Evolutionary conservation across 257 asterid species (phyloP), one percentile per base, ranked within the genome.

Genomic region (Verbena officinalis): DNA sequence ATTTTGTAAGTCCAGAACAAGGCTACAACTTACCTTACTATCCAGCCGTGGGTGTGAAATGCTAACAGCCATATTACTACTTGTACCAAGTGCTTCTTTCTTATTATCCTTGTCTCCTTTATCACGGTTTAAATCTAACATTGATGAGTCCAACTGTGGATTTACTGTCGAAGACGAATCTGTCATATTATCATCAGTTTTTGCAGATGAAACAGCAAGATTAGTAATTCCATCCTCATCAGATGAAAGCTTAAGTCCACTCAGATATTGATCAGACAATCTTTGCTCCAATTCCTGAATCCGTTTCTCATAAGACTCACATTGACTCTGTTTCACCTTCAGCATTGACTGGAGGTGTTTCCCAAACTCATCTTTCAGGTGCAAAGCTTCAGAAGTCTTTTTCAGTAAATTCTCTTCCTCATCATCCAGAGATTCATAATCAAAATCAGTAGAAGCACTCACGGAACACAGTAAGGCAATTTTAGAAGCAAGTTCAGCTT

Each of bases 401-500:
- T 84, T 90, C 75, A 88, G 62, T 20, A 84, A 39, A 69, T 69
- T 79, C 74, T 83, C 97, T 14, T 86, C 52, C 67, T 86, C 78
- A 45, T 90, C 89, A 39, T 82, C 97, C 24, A 84, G 78, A 7
- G 88, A 80, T 50, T 86, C 96, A 61, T 71, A 80, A 71, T 87
- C 89, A 45, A 82, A 78, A 49, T 84, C 96, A 1, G 83, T 27
- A n/a, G n/a, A n/a, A n/a, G n/a, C 73, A 54, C 83, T 64, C 53
- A 86, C 75, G 17, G 97, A 87, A 69, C 96, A 87, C 31, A 93
- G 69, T 33, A 87, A 68, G 20, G 99, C 97, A 48, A 93, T 93
- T 77, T 91, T 91, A 11, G 99, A 84, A 80, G 99, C 97, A 67
- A 93, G 99, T 70, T 90, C 97, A 62, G 99, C 97, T 81, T 87